Evolutionary conservation across 768 basidiomycete species (phyloP).

Genomic region (Holtermanniella nyarrowii): DNA sequence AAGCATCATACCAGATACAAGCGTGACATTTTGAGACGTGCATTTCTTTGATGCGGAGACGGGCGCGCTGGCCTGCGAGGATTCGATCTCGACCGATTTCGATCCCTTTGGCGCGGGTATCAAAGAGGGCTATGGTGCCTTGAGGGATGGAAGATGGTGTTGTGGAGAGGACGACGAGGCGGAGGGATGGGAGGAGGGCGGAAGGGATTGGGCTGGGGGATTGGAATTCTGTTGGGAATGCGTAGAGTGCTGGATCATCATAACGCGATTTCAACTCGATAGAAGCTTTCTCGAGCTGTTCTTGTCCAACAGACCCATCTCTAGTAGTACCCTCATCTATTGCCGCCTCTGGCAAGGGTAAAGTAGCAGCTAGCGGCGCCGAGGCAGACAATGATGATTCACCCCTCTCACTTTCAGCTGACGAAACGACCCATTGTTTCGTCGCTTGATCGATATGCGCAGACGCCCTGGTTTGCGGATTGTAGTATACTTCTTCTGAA

Average conservation of each 20-base stretch:
- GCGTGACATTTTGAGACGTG: constrained; percentile 37
- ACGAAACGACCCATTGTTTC: constrained; percentile 25
- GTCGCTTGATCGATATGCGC: constrained; percentile 20
- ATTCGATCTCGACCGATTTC: constrained; percentile 32
- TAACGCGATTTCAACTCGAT: no score
- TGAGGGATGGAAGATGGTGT: neutral
- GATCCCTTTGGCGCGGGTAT: constrained; percentile 27
- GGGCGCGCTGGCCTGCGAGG: constrained; percentile 15
- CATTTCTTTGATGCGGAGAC: constrained; percentile 33
- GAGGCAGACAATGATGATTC: no score
- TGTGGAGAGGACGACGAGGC: constrained; percentile 22
- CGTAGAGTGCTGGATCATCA: no score
- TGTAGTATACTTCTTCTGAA: constrained; percentile 20
- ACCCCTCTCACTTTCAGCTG: no score
- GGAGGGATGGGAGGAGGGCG: constrained; percentile 16
- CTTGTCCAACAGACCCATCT: no score
- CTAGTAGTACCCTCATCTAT: no score
- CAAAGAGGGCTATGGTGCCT: constrained; percentile 25
- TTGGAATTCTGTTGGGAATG: constrained; percentile 10
- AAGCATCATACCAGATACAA: constrained; percentile 22
- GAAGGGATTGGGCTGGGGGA: constrained; percentile 7
- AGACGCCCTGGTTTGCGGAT: constrained; percentile 15
- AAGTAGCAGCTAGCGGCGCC: no score
- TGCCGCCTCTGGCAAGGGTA: no score
- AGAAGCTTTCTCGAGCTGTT: no score